Evolutionary conservation across 2,329 filamentous ascomycete genomes (phyloP).

Genomic region (Ophiostoma sp.): DNA sequence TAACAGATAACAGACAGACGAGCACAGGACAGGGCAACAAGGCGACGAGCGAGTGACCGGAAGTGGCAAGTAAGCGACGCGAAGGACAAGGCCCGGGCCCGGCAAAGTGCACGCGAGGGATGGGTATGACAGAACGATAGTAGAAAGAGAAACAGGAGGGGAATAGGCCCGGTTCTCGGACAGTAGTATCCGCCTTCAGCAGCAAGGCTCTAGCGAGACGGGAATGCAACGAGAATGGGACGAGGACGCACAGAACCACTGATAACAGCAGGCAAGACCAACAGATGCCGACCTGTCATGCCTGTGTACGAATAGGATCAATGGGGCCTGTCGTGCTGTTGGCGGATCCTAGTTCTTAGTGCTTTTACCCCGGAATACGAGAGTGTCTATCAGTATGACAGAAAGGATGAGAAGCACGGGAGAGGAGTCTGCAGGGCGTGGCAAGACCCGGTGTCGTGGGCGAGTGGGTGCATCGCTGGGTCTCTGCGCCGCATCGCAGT

Average conservation of each 20-base stretch:
- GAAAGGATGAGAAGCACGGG: background rate
- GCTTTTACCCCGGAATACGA: background rate
- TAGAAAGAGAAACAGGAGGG: background rate
- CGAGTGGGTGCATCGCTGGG: background rate
- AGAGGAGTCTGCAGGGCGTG: background rate
- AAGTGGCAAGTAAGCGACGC: slow-evolving; percentile 2
- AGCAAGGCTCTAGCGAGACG: background rate
- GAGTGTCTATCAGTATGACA: slow-evolving; percentile 4
- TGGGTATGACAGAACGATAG: background rate
- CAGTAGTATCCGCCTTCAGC: background rate
- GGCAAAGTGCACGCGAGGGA: slow-evolving; percentile 2
- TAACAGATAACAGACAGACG: background rate
- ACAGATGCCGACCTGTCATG: background rate
- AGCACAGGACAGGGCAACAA: slow-evolving; percentile 7
- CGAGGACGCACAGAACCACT: background rate
- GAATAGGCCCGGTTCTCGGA: background rate
- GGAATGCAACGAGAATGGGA: background rate
- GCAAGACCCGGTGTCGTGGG: slow-evolving; percentile 2
- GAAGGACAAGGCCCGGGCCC: slow-evolving; percentile 3
- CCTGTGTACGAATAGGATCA: background rate
- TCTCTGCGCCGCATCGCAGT: background rate
- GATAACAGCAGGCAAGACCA: background rate
- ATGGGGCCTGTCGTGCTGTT: background rate
- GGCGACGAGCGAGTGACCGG: background rate
- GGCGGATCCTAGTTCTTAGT: background rate